These are phyloP conservation scores for Penicillium crystallinum DNA, from an alignment of 495 filamentous ascomycete genomes.

Conservation along the genomic window DNA sequence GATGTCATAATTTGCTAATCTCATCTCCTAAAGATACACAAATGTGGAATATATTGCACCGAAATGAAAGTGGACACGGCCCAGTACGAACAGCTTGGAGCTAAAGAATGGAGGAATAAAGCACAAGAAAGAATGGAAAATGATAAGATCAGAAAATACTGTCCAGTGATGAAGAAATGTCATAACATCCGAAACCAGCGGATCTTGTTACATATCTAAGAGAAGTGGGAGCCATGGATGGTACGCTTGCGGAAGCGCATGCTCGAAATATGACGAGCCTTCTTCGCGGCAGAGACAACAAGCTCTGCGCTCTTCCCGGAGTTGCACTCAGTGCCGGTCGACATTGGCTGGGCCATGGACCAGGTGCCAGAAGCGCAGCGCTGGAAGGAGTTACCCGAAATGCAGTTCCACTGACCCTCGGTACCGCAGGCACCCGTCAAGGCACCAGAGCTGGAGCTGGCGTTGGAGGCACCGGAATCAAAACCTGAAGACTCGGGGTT, in stretches of 20 bases:
- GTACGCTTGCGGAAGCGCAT: constrained; percentile 32
- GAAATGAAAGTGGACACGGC: constrained; percentile 16
- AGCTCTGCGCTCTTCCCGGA: constrained; percentile 47
- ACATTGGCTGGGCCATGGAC: constrained; percentile 49
- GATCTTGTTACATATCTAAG: constrained; percentile 10
- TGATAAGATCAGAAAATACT: neutral
- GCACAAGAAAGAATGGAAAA: constrained; percentile 4
- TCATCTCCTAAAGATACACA: constrained; percentile 23
- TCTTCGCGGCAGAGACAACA: constrained; percentile 22
- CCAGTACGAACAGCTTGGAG: constrained; percentile 2
- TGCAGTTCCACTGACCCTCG: constrained; percentile 58
- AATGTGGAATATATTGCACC: constrained; percentile 15
- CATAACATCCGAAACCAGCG: constrained; percentile 18
- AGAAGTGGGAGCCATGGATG: constrained; percentile 21
- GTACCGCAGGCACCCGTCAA: constrained; percentile 36
- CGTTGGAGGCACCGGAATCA: neutral
- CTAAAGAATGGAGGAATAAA: constrained; percentile 6
- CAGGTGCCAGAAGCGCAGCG: constrained; percentile 61
- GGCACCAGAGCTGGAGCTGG: constrained; percentile 16
- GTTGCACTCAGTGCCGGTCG: constrained; percentile 55
- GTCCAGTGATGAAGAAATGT: neutral
- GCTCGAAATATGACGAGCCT: constrained; percentile 26
- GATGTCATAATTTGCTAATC: constrained; percentile 1
- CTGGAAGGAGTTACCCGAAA: constrained; percentile 52
- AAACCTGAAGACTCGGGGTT: neutral